A percentile compares a stretch with the other conserved stretches of the same genome.
Conservation (phyloP, 2,329 filamentous ascomycete genomes). For the Colletotrichum sp. region DNA sequence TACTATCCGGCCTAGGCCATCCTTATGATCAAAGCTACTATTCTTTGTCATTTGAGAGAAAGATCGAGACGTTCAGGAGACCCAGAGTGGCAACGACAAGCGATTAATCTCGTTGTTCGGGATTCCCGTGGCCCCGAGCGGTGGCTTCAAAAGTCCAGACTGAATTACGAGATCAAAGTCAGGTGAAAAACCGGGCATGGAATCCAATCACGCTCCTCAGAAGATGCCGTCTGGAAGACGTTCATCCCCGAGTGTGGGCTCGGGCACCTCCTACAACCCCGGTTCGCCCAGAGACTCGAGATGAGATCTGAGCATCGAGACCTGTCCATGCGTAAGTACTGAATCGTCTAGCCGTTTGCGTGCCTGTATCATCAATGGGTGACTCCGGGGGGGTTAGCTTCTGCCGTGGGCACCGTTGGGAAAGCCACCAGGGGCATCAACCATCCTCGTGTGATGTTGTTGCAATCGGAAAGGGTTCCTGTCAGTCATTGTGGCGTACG, state of each 20-base stretch:
- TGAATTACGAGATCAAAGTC: background rate
- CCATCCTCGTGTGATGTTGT: background rate
- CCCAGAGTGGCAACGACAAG: background rate
- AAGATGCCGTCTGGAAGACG: background rate
- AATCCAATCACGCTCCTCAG: background rate
- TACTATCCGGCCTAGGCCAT: background rate
- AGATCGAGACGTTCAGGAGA: background rate
- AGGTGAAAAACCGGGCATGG: background rate
- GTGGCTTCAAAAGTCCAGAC: background rate
- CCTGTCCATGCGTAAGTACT: background rate
- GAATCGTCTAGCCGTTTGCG: background rate
- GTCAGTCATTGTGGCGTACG: background rate
- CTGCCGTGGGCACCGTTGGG: background rate
- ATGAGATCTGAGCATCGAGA: background rate
- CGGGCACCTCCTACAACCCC: background rate
- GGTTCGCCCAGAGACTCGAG: background rate
- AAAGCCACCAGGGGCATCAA: background rate
- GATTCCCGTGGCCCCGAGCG: background rate
- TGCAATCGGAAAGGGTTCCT: background rate
- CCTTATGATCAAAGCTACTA: background rate
- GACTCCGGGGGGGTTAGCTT: no score
- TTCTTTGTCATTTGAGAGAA: background rate
- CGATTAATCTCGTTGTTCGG: background rate
- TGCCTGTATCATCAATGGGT: background rate
- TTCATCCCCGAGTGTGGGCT: background rate